A percentile compares a stretch with the other conserved stretches of the same genome.
phyloP scores from a whole-genome alignment of 2,329 filamentous ascomycete species.

The Gliomastix tumulicola region DNA sequence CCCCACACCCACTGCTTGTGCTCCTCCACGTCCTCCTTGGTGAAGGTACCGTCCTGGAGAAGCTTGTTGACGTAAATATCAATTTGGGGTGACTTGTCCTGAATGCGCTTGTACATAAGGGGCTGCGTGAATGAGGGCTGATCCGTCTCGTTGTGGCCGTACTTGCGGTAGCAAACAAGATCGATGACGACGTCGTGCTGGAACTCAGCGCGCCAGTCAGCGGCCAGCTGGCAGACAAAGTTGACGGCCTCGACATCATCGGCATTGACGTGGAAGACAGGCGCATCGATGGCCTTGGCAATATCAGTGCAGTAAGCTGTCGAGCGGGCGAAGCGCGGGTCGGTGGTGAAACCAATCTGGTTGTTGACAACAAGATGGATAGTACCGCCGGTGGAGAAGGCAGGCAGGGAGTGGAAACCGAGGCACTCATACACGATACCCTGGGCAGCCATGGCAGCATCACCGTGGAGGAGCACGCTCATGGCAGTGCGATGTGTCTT shows the following conservation, averaged over 20 bases:
- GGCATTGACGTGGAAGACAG: constrained; percentile 98
- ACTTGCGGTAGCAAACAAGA: constrained; percentile 97
- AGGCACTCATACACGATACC: constrained; percentile 98
- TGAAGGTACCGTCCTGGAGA: constrained; percentile 86
- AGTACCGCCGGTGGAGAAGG: constrained; percentile 94
- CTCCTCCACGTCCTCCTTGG: constrained; percentile 94
- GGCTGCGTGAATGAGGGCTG: constrained; percentile 98
- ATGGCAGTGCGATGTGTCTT: constrained; percentile 83
- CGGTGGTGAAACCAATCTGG: constrained; percentile 99
- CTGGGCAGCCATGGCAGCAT: constrained; percentile 93
- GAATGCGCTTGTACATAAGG: constrained; percentile 98
- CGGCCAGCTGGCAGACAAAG: constrained; percentile 93
- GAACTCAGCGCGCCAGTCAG: constrained; percentile 97
- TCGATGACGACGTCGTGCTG: constrained; percentile 97
- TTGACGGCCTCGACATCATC: constrained; percentile 98
- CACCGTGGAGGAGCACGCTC: constrained; percentile 92
- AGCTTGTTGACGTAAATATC: constrained; percentile 90
- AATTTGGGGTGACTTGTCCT: constrained; percentile 74
- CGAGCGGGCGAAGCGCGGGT: constrained; percentile 92
- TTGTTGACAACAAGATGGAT: constrained; percentile 98
- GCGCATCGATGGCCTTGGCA: constrained; percentile 95
- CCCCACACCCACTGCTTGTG: constrained; percentile 99
- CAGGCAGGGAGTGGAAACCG: constrained; percentile 91
- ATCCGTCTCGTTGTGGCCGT: constrained; percentile 98
- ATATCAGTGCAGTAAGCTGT: constrained; percentile 99